A percentile compares a stretch with the other conserved stretches of the same genome.
Evolutionary conservation across 345 rosid species (phyloP).

Genomic region (Aquilaria yunnanensis): DNA sequence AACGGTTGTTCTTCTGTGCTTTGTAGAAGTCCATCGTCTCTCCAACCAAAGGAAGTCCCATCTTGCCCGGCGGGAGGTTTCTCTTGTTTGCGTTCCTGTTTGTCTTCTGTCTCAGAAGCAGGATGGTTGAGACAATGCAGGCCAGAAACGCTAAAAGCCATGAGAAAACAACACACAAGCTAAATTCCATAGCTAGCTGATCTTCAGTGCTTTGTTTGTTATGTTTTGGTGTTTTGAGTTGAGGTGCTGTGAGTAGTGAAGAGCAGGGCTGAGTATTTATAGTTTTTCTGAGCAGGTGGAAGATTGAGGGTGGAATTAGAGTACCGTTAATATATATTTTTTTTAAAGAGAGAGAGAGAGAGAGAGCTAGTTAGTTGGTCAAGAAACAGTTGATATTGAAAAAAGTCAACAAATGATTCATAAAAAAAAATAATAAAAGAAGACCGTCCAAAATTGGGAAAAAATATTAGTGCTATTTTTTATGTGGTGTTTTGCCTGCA

Average conservation of each 20-base stretch:
- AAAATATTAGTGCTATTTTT: no score
- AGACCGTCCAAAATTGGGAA: no score
- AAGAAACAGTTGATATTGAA: constrained; percentile 13
- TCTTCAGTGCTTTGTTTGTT: not conserved
- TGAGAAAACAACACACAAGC: constrained; percentile 27
- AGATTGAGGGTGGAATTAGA: no score
- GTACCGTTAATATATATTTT: no score
- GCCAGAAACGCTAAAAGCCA: constrained; percentile 28
- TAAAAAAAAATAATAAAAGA: no score
- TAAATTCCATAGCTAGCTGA: not conserved
- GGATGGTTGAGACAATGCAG: constrained; percentile 25
- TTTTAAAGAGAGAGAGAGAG: no score
- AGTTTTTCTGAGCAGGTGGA: constrained; percentile 8
- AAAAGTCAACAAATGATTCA: constrained; percentile 14
- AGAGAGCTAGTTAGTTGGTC: not conserved
- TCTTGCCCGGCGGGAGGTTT: constrained; percentile 58
- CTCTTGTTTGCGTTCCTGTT: constrained; percentile 9
- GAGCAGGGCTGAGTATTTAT: not conserved
- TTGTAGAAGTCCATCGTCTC: constrained; percentile 66
- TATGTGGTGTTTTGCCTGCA: no score
- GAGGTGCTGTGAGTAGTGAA: not conserved
- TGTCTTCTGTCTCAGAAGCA: constrained; percentile 33
- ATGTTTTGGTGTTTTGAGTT: not conserved
- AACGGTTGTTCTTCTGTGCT: constrained; percentile 49
- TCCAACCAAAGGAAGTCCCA: constrained; percentile 68